phyloP scores from a whole-genome alignment of 371 early-diverging fungal species.

The Entomophthora muscae region DNA sequence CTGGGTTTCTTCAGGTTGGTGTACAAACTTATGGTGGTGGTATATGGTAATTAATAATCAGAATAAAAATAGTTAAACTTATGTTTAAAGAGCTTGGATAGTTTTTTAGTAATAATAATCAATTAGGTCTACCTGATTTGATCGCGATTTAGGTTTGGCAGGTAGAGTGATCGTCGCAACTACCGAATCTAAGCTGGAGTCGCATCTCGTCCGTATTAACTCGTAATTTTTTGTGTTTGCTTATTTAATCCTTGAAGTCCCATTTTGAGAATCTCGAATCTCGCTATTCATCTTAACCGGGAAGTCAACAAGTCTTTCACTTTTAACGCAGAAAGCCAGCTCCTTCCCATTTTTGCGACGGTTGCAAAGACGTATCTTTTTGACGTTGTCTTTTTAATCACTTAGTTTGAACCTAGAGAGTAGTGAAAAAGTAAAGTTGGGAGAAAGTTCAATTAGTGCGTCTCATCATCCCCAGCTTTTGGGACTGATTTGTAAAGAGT shows the following conservation, averaged over 20 bases:
- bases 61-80: no score
- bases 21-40: slow-evolving; percentile 88
- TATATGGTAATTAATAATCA: slow-evolving; percentile 40
- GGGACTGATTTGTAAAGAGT: slow-evolving; percentile 48
- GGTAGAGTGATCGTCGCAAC: slow-evolving; percentile 82
- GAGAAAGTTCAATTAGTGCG: not conserved
- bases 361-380: slow-evolving; percentile 39
- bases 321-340: slow-evolving; percentile 87
- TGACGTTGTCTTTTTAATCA: not conserved
- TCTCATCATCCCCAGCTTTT: slow-evolving; percentile 66
- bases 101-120: not conserved
- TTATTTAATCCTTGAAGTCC: slow-evolving; percentile 35
- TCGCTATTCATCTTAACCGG: slow-evolving; percentile 93
- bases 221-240: slow-evolving; percentile 21
- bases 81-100: no score
- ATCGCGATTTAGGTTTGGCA: slow-evolving; percentile 87
- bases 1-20: slow-evolving; percentile 79
- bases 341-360: slow-evolving; percentile 75
- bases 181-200: slow-evolving; percentile 40
- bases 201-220: slow-evolving; percentile 54
- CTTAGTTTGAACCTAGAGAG: not conserved
- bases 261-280: slow-evolving; percentile 83
- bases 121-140: slow-evolving; percentile 93
- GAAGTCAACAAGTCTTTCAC: slow-evolving; percentile 59
- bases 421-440: not conserved